Evolutionary conservation across 2,329 filamentous ascomycete genomes (phyloP).

Genomic region (Tolypocladium cylindrosporum): DNA sequence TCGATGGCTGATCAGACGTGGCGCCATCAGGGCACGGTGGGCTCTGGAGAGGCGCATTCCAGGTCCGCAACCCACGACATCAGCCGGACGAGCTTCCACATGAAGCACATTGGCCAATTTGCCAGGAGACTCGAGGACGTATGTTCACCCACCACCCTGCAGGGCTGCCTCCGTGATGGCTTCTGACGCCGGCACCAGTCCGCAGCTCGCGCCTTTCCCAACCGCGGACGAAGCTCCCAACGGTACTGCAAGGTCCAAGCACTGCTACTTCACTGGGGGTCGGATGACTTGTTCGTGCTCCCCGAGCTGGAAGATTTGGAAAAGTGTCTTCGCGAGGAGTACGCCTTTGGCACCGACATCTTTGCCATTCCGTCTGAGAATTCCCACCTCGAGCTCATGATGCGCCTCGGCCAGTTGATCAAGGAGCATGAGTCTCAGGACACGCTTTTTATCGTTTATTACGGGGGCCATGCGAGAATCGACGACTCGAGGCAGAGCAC

Average conservation of each 20-base stretch:
- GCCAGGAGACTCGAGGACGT: conserved; percentile 45
- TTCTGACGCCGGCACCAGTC: conserved; percentile 25
- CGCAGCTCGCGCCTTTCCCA: conserved; percentile 45
- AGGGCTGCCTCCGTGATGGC: neutral
- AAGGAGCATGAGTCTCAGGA: conserved; percentile 45
- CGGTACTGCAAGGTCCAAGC: conserved; percentile 46
- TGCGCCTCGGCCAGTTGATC: conserved; percentile 45
- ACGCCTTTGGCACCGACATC: conserved; percentile 45
- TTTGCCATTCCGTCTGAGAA: conserved; percentile 50
- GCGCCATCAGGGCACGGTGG: neutral
- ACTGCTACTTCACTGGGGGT: conserved; percentile 46
- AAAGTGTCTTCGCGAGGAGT: conserved; percentile 43
- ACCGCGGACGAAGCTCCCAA: conserved; percentile 39
- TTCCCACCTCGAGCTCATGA: conserved; percentile 47
- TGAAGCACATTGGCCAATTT: conserved; percentile 45
- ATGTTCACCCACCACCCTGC: conserved; percentile 13
- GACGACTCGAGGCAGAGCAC: conserved; percentile 50
- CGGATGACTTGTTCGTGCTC: conserved; percentile 47
- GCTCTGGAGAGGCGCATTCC: conserved; percentile 14
- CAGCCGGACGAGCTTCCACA: conserved; percentile 46
- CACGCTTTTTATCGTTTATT: conserved; percentile 48
- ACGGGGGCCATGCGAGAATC: conserved; percentile 49
- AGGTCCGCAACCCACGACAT: conserved; percentile 43
- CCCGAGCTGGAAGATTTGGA: conserved; percentile 48
- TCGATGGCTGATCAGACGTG: neutral